Conservation (phyloP, 768 basidiomycete genomes). For the Kwoniella europaea region DNA sequence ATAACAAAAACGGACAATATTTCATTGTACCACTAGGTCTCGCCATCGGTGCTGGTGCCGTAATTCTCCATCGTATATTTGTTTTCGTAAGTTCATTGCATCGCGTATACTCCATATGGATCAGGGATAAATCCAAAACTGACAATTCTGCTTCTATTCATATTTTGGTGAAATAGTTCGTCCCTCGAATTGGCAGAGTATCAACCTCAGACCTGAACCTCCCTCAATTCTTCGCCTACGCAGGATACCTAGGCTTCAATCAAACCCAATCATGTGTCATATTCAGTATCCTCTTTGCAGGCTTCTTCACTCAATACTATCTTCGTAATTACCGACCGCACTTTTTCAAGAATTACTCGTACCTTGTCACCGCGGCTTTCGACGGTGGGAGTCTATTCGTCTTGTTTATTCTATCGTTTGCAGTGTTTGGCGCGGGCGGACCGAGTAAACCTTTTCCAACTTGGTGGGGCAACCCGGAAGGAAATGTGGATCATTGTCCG, state of each 20-base stretch:
- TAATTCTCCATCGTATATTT: constrained; percentile 15
- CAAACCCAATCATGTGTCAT: constrained; percentile 20
- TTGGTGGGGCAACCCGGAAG: constrained; percentile 22
- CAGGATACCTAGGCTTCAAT: constrained; percentile 13
- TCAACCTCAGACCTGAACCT: constrained; percentile 15
- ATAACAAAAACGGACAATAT: not conserved
- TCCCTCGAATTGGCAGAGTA: constrained; percentile 9
- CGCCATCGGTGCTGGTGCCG: constrained; percentile 8
- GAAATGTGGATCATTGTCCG: constrained; percentile 18
- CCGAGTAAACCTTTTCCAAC: constrained; percentile 16
- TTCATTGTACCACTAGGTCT: constrained; percentile 14
- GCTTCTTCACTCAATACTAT: constrained; percentile 23
- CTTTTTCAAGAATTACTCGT: constrained; percentile 25
- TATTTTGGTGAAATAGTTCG: not conserved
- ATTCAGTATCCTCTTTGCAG: constrained; percentile 8
- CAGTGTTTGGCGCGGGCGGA: constrained; percentile 26
- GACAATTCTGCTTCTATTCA: too few species aligned
- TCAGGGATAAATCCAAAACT: too few species aligned
- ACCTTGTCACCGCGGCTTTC: constrained; percentile 15
- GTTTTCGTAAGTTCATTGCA: constrained; percentile 8
- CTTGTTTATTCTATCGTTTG: constrained; percentile 26
- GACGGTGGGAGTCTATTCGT: constrained; percentile 20
- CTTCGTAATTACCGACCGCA: constrained; percentile 15
- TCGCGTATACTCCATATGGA: too few species aligned
- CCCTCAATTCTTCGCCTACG: constrained; percentile 18